Evolutionary conservation across 495 filamentous ascomycete genomes (phyloP), one percentile per base, ranked within the genome.

Genomic region (Xylaria longipes): DNA sequence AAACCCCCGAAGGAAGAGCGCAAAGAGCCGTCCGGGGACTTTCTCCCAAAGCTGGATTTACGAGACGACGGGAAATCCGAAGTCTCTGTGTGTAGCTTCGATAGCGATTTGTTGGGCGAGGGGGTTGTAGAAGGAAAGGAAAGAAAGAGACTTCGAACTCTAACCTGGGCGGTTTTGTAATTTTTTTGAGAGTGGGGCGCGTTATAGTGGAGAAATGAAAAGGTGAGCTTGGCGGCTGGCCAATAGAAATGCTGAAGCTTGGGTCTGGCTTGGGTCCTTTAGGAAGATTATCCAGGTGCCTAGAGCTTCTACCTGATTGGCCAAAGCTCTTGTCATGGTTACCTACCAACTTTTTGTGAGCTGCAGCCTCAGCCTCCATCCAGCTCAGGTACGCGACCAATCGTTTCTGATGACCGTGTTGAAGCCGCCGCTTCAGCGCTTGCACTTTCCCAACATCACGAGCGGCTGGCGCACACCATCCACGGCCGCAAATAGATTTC

Each of bases 41-140:
- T 99, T 99, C 94, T 96, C 95, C 96, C 94, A 93, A 97, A 97
- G 94, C 94, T 78, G 78, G 82, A 80, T 80, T 71, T 70, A 79
- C 73, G 79, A 80, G 73, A 78, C 78, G 74, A 80, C 65, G 76
- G 78, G 77, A 43, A 74, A 75, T 73, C 73, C 70, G 74, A 80
- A 80, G 81, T 89, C 89, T 96, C 92, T 90, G 94, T 97, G 85
- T 92, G 96, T 97, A 93, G 94, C 96, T 98, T 97, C 91, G 94
- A 97, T 89, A 94, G 94, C 96, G 96, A 98, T 97, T 93, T 91
- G 95, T 97, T 89, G 95, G 94, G 89, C 95, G 95, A 97, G 93
- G 89, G 91, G 91, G 89, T 80, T 85, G 83, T 67, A 83, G 80
- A 84, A 82, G 68, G 72, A 74, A 77, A 56, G 74, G 72, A 68